Percentiles rank a stretch among this genome's conserved stretches.
Evolutionary conservation across 1,284 basidiomycete species (phyloP).

Genomic region (Schizophyllum commune): DNA sequence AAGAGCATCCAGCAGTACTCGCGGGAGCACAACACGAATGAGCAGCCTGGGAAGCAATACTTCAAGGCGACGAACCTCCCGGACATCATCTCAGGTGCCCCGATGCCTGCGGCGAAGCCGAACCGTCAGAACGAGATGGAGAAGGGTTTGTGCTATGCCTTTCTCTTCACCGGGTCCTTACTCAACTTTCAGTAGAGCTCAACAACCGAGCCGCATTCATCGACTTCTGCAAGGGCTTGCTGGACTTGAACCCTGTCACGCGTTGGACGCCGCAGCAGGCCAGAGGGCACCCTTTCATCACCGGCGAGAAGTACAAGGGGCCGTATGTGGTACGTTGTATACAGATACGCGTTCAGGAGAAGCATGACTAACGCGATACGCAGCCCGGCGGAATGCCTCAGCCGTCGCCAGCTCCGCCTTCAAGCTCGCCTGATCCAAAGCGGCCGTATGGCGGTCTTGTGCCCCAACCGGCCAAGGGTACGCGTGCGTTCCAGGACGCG

Average conservation of each 20-base stretch:
- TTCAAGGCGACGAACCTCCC: slow-evolving; percentile 93
- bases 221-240: slow-evolving; percentile 93
- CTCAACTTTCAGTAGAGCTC: slow-evolving; percentile 55
- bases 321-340: slow-evolving; percentile 69
- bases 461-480: slow-evolving; percentile 70
- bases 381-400: slow-evolving; percentile 44
- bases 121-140: slow-evolving; percentile 86
- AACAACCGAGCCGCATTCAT: slow-evolving; percentile 92
- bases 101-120: slow-evolving; percentile 73
- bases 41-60: slow-evolving; percentile 98
- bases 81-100: slow-evolving; percentile 94
- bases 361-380: slow-evolving; percentile 4
- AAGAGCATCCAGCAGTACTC: slow-evolving; percentile 95
- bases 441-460: slow-evolving; percentile 94
- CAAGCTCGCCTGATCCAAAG: slow-evolving; percentile 54
- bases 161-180: slow-evolving; percentile 1
- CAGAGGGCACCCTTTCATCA: slow-evolving; percentile 94
- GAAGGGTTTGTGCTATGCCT: slow-evolving; percentile 57
- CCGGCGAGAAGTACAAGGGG: slow-evolving; percentile 90
- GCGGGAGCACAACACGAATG: slow-evolving; percentile 88
- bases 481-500: slow-evolving; percentile 85
- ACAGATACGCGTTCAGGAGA: slow-evolving; percentile 2
- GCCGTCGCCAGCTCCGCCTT: slow-evolving; percentile 25
- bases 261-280: slow-evolving; percentile 98
- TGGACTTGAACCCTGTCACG: slow-evolving; percentile 92